These are phyloP conservation scores for Leptographium lundbergii DNA, from an alignment of 2,329 filamentous ascomycete species.

Conservation along the genomic window DNA sequence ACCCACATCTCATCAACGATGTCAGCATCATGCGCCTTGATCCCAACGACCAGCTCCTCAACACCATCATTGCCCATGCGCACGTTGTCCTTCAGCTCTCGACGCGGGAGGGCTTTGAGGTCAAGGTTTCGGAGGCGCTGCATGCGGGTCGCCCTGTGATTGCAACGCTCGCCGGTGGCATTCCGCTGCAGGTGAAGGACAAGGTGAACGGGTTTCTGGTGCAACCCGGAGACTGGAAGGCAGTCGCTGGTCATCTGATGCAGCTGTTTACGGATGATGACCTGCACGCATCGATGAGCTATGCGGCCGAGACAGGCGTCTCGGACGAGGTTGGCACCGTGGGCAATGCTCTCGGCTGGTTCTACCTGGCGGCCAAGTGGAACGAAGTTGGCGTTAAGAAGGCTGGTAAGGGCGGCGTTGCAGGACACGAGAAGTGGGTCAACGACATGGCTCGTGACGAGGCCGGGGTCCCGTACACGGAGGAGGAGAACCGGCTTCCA, in stretches of 20 bases:
- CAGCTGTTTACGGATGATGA: constrained; percentile 52
- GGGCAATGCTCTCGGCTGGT: constrained; percentile 64
- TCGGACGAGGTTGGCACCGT: constrained; percentile 75
- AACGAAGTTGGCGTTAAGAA: constrained; percentile 38
- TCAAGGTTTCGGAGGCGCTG: constrained; percentile 74
- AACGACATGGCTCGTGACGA: constrained; percentile 61
- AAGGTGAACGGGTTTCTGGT: constrained; percentile 63
- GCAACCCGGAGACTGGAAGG: constrained; percentile 53
- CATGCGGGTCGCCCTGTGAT: constrained; percentile 72
- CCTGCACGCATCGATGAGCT: constrained; percentile 53
- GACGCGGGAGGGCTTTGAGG: constrained; percentile 72
- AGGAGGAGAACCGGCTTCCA: constrained; percentile 49
- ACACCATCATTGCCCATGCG: constrained; percentile 59
- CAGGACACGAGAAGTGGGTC: constrained; percentile 53
- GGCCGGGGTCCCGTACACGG: constrained; percentile 44
- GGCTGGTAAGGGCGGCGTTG: constrained; percentile 27
- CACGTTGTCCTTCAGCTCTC: constrained; percentile 68
- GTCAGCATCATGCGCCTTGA: constrained; percentile 67
- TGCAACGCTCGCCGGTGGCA: constrained; percentile 63
- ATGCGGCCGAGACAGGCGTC: constrained; percentile 51
- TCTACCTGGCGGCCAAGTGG: constrained; percentile 61
- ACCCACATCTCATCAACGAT: constrained; percentile 47
- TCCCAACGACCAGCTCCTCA: constrained; percentile 69
- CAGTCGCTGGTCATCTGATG: constrained; percentile 55
- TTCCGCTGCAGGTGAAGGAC: constrained; percentile 65